Evolutionary conservation across 2,329 filamentous ascomycete genomes (phyloP), one percentile per base, ranked within the genome.

Genomic region (Clonostachys rosea): DNA sequence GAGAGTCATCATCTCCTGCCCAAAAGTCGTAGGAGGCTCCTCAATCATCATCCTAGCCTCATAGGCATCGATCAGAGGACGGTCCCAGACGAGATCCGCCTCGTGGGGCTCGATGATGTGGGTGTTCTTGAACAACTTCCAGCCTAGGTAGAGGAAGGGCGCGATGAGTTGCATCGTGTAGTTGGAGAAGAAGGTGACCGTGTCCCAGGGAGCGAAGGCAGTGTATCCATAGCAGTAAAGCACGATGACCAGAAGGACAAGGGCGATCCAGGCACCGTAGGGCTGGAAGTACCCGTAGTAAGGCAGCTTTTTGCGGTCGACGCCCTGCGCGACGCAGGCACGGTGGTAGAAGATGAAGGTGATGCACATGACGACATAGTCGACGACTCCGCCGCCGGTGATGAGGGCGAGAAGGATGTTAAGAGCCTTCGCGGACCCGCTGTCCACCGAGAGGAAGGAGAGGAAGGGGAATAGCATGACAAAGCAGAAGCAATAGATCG

Each of bases 71-170:
- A 84, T 77, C 18, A 70, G 54, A 18, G 78, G 79, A n/a, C 74
- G 68, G 54, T 85, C 73, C 80, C 79, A 79, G 37, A 81, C 66
- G 14, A 85, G 68, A 56, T 85, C 81, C 4, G 74, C 72, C 56
- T 86, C 76, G 6, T 69, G 59, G 0, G 82, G 67, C 3, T 65
- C 64, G 16, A 83, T 67, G 45, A 78, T 66, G 50, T 71, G 73
- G 2, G 83, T 87, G 47, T 68, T 69, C 67, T 83, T 81, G 59
- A 81, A 17, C 2, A 87, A 7, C 65, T 88, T 89, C 80, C 81
- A 88, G 55, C 70, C 69, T n/a, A 75, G 44, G 58, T 76, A 86
- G 24, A 81, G 63, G 35, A 79, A 58, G 7, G 75, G 71, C 0
- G 75, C 73, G 18, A 83, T 59, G 14, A 82, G 63, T 49, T 77